Evolutionary conservation across 768 basidiomycete species (phyloP).

Genomic region (Mycena galericulata): DNA sequence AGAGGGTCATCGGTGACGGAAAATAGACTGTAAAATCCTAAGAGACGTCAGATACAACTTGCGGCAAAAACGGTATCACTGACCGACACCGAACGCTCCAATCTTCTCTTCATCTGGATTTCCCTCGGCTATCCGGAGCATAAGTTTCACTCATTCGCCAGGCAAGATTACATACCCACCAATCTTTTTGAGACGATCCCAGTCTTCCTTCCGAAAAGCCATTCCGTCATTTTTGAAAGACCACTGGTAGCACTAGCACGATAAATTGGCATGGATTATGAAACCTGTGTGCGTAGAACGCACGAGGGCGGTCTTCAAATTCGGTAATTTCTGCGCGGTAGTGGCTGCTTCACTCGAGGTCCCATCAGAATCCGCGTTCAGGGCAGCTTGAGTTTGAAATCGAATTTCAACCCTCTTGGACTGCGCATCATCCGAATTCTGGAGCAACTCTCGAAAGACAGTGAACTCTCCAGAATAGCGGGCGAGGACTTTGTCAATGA

Average conservation of each 20-base stretch:
- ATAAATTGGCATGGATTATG: background rate
- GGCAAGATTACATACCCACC: conserved; percentile 53
- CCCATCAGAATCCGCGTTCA: conserved; percentile 43
- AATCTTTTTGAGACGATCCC: conserved; percentile 91
- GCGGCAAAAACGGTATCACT: background rate
- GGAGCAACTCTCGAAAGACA: conserved; percentile 84
- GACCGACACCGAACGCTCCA: conserved; percentile 81
- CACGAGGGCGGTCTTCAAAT: conserved; percentile 74
- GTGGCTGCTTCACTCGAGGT: conserved; percentile 15
- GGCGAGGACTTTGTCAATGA: conserved; percentile 97
- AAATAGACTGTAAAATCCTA: conserved; percentile 84
- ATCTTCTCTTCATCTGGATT: conserved; percentile 97
- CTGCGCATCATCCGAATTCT: conserved; percentile 95
- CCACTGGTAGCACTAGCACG: conserved; percentile 78
- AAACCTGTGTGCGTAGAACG: conserved; percentile 31
- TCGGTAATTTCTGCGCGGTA: conserved; percentile 54
- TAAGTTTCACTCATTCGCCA: background rate
- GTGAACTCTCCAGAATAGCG: conserved; percentile 97
- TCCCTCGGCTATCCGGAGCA: conserved; percentile 72
- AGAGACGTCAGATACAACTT: background rate
- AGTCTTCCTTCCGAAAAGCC: conserved; percentile 86
- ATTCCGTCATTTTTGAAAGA: conserved; percentile 91
- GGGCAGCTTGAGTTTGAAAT: conserved; percentile 73
- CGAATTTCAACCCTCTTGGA: conserved; percentile 81
- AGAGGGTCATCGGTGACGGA: conserved; percentile 88